phyloP scores from a whole-genome alignment of 2,329 filamentous ascomycete genomes.

The Colletotrichum sp. region DNA sequence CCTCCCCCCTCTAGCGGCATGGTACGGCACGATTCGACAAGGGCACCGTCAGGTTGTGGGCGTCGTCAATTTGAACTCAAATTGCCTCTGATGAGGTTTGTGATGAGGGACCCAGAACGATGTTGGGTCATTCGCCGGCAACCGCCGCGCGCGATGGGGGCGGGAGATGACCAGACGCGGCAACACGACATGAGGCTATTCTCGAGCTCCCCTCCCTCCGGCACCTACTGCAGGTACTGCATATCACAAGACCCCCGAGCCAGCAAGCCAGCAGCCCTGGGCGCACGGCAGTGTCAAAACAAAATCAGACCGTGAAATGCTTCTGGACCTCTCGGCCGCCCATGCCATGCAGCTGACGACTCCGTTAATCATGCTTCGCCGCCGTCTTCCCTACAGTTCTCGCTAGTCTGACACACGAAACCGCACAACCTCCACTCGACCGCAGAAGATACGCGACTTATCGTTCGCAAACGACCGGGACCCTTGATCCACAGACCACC shows the following conservation, averaged over 20 bases:
- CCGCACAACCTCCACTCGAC: constrained; percentile 20
- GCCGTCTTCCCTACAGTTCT: constrained; percentile 21
- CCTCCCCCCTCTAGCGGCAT: not conserved
- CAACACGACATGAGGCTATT: constrained; percentile 51
- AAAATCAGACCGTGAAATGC: constrained; percentile 4
- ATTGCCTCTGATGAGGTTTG: constrained; percentile 11
- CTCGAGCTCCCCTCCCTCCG: constrained; percentile 44
- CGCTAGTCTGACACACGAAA: constrained; percentile 24
- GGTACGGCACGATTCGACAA: constrained; percentile 1
- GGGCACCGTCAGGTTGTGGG: not conserved
- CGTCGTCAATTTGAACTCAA: constrained; percentile 15
- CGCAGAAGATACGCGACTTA: constrained; percentile 18
- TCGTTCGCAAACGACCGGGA: constrained; percentile 15
- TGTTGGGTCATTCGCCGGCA: not conserved
- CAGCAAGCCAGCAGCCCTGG: constrained; percentile 8
- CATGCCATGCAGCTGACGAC: constrained; percentile 18
- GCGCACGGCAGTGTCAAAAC: constrained; percentile 14
- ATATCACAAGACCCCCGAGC: not conserved
- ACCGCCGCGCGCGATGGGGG: constrained; percentile 36
- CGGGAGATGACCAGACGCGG: not conserved
- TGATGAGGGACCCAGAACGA: not conserved
- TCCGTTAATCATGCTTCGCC: constrained; percentile 23
- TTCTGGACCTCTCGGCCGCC: not conserved
- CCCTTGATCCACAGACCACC: constrained; percentile 26
- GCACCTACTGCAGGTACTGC: not conserved